Conservation (phyloP, 345 rosid species). For the Brassica rapa region DNA sequence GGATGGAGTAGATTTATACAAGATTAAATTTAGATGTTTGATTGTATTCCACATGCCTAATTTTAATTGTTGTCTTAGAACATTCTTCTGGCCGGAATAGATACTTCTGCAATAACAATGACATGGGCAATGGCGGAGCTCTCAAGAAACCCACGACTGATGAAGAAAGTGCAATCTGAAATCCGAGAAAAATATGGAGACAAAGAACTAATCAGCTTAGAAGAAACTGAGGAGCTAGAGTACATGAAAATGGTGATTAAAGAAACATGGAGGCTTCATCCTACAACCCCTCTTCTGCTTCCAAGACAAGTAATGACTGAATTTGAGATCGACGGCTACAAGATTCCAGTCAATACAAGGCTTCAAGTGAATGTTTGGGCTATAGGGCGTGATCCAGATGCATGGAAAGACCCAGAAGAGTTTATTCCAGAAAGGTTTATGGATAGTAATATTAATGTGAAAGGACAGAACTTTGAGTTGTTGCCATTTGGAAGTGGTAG, state of each 20-base stretch:
- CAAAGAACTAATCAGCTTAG: slow-evolving; percentile 24
- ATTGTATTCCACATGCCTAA: not conserved
- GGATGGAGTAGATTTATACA: not conserved
- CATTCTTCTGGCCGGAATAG: slow-evolving; percentile 20
- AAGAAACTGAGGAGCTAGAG: slow-evolving; percentile 3
- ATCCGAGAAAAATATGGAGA: slow-evolving; percentile 23
- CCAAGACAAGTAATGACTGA: slow-evolving; percentile 47
- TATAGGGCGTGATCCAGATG: slow-evolving; percentile 44
- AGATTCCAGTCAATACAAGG: slow-evolving; percentile 32
- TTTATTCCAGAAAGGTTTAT: slow-evolving; percentile 47
- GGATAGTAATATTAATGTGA: slow-evolving; percentile 28
- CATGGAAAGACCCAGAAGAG: slow-evolving; percentile 44
- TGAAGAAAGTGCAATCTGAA: slow-evolving; percentile 51
- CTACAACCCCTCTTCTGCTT: slow-evolving; percentile 16
- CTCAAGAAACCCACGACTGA: slow-evolving; percentile 39
- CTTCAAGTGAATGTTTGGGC: slow-evolving; percentile 44
- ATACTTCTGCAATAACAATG: slow-evolving; percentile 30
- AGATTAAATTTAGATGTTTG: not conserved
- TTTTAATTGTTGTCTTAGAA: not conserved
- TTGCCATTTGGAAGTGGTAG: slow-evolving; percentile 18
- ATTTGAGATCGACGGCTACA: slow-evolving; percentile 29
- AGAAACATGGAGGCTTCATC: slow-evolving; percentile 28
- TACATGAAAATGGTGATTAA: slow-evolving; percentile 19
- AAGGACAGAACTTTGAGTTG: slow-evolving; percentile 25
- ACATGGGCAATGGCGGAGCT: slow-evolving; percentile 56